phyloP scores from a whole-genome alignment of 805 yeast genomes.

The Teunomyces tritomae region DNA sequence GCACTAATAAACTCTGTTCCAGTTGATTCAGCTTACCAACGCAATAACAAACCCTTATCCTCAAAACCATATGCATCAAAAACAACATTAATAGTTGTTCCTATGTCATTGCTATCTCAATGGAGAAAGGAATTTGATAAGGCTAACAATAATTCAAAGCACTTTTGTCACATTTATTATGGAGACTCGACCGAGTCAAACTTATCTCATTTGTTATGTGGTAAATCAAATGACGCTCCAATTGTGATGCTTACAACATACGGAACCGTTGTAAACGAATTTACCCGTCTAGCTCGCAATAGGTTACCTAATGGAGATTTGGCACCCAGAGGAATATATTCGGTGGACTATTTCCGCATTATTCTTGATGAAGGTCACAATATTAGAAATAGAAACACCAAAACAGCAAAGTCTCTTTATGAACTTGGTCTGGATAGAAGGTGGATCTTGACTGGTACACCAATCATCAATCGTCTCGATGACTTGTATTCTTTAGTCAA shows the following conservation, averaged over 20 bases:
- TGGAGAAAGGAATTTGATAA: constrained; percentile 82
- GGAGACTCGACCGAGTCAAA: constrained; percentile 60
- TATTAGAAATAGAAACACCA: constrained; percentile 74
- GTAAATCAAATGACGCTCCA: constrained; percentile 47
- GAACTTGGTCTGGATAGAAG: constrained; percentile 61
- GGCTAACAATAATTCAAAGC: constrained; percentile 46
- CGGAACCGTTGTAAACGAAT: constrained; percentile 82
- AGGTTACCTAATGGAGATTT: constrained; percentile 26
- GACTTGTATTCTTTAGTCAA: constrained; percentile 77
- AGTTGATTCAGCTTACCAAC: constrained; percentile 33
- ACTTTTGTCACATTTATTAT: constrained; percentile 64
- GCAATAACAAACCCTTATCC: constrained; percentile 7
- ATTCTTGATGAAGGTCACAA: constrained; percentile 90
- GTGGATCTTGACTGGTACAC: constrained; percentile 93
- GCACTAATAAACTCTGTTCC: constrained; percentile 70
- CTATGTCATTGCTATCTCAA: constrained; percentile 87
- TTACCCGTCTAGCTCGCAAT: constrained; percentile 42
- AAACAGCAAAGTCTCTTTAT: constrained; percentile 75
- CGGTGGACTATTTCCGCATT: constrained; percentile 71
- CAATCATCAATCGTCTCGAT: constrained; percentile 83
- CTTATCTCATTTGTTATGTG: constrained; percentile 45
- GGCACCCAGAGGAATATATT: constrained; percentile 55
- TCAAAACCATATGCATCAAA: constrained; percentile 56
- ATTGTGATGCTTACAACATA: constrained; percentile 78
- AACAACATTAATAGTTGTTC: constrained; percentile 79